Percentiles rank a stretch among this genome's conserved stretches.
These are phyloP conservation scores for Boletus albobrunnescens DNA, from an alignment of 1,284 basidiomycete species.

Conservation along the genomic window DNA sequence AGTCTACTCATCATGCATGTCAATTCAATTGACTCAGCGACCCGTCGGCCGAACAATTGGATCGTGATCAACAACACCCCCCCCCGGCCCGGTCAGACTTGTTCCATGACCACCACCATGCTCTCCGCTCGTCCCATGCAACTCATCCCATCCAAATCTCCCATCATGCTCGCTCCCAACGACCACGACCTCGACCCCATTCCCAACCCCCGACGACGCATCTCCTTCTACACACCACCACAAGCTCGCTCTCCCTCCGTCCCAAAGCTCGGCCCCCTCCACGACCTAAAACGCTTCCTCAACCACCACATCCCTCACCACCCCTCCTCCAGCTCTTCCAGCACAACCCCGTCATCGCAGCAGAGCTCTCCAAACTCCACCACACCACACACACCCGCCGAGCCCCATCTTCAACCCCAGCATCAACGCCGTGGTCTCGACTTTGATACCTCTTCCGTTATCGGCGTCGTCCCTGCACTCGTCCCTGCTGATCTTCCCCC, in stretches of 20 bases:
- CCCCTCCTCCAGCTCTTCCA: conserved; percentile 11
- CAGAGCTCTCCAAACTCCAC: conserved; percentile 25
- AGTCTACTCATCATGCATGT: too few relatives aligned
- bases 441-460: conserved; percentile 36
- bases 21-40: not conserved
- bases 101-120: conserved; percentile 29
- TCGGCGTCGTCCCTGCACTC: conserved; percentile 32
- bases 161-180: too few relatives aligned
- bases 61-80: too few relatives aligned
- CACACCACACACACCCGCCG: conserved; percentile 35
- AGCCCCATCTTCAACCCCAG: conserved; percentile 34
- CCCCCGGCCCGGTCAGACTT: conserved; percentile 10
- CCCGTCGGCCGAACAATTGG: too few relatives aligned
- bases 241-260: conserved; percentile 16
- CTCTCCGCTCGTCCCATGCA: conserved; percentile 44
- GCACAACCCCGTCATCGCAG: conserved; percentile 18
- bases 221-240: conserved; percentile 18
- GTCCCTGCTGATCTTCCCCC: conserved; percentile 14
- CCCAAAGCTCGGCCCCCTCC: conserved; percentile 63
- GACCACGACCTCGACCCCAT: conserved; percentile 21
- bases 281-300: conserved; percentile 89
- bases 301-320: conserved; percentile 83
- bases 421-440: conserved; percentile 37
- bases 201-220: conserved; percentile 17
- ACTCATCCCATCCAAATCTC: too few relatives aligned